Percentiles rank a stretch among this genome's conserved stretches.
These are phyloP conservation scores for Sapria himalayana DNA, from an alignment of 345 rosid species.

Conservation along the genomic window DNA sequence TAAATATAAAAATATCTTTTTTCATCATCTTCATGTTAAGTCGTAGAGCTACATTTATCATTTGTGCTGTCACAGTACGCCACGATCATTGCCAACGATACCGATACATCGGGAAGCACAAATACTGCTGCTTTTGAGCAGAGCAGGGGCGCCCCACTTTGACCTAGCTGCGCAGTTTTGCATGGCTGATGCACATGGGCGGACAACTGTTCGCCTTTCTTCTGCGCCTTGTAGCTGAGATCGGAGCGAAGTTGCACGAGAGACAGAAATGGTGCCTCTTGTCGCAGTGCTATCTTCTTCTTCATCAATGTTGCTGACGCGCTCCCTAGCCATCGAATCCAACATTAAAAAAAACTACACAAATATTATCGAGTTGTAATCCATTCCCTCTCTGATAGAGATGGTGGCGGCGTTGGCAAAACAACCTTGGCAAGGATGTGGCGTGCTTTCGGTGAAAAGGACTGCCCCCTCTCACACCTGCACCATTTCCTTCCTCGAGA, in stretches of 20 bases:
- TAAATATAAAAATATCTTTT: neutral
- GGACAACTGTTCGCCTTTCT: conserved; percentile 15
- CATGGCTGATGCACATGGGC: conserved; percentile 14
- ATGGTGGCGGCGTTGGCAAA: no score
- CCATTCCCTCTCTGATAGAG: no score
- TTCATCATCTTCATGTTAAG: neutral
- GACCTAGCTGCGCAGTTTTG: conserved; percentile 16
- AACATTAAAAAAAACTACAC: neutral
- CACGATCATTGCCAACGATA: conserved; percentile 13
- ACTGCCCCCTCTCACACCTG: conserved; percentile 23
- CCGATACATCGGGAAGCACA: conserved; percentile 50
- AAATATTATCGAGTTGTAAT: neutral
- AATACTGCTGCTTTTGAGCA: conserved; percentile 50
- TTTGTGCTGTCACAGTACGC: conserved; percentile 6
- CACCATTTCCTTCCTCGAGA: conserved; percentile 49
- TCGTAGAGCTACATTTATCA: neutral
- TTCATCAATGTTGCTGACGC: conserved; percentile 31
- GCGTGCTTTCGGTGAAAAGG: conserved; percentile 51
- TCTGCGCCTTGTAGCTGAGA: conserved; percentile 20
- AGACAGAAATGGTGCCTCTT: conserved; percentile 19
- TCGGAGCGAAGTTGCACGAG: conserved; percentile 23
- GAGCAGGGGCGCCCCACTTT: conserved; percentile 23
- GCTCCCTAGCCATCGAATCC: conserved; percentile 24
- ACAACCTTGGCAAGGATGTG: conserved; percentile 67
- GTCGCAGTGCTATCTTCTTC: conserved; percentile 14